These are phyloP conservation scores for Novymonas esmeraldas DNA, from an alignment of 208 protist genomes.

Conservation along the genomic window DNA sequence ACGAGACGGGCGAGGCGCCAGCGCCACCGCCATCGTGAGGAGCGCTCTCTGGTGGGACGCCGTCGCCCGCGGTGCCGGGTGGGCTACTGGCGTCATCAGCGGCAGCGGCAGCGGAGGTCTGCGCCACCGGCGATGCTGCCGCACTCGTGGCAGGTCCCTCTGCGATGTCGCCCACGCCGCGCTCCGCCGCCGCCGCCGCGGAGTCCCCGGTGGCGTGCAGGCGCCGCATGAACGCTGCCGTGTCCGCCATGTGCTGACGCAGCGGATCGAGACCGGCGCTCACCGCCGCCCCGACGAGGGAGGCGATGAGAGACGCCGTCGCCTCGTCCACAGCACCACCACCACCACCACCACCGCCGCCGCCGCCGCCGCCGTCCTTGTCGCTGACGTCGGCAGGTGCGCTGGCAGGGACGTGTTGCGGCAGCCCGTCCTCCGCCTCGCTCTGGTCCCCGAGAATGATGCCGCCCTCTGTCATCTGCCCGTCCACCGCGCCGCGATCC, in stretches of 20 bases:
- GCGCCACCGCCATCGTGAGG: too few species aligned
- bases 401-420: neutral
- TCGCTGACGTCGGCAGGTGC: neutral
- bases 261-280: neutral
- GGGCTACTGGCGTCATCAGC: too few species aligned
- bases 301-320: neutral
- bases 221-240: neutral
- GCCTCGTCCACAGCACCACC: neutral
- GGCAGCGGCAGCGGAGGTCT: too few species aligned
- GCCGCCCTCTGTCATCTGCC: conserved; percentile 1
- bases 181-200: too few species aligned
- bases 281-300: neutral
- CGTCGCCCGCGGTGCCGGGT: too few species aligned
- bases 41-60: too few species aligned
- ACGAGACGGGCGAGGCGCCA: too few species aligned
- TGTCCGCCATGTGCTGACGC: neutral
- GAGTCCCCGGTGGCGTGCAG: neutral
- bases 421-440: neutral
- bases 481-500: conserved; percentile 15
- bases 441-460: neutral
- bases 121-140: too few species aligned
- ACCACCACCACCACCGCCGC: neutral
- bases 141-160: too few species aligned
- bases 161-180: too few species aligned
- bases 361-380: neutral